Conservation (phyloP, 371 early-diverging fungal species). For the Mortierella polycephala region DNA sequence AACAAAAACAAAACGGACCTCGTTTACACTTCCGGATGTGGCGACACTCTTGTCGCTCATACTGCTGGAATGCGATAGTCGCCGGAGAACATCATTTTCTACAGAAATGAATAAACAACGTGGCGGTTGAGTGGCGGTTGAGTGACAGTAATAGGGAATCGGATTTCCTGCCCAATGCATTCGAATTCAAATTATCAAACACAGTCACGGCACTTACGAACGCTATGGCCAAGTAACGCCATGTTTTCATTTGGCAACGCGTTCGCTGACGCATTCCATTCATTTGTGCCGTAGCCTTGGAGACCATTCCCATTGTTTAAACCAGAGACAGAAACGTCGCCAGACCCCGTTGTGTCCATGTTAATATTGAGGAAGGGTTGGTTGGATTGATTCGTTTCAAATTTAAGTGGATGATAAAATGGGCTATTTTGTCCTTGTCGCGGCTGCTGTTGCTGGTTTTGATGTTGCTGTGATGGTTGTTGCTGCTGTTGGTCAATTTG, state of each 20-base stretch:
- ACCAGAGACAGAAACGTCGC: neutral
- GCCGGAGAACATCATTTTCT: constrained; percentile 6
- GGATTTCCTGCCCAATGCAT: too few relatives aligned
- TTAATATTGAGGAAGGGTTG: neutral
- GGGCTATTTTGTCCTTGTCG: constrained; percentile 13
- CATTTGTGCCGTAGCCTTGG: constrained; percentile 1
- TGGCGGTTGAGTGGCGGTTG: neutral
- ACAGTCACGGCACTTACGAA: constrained; percentile 9
- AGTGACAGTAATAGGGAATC: too few relatives aligned
- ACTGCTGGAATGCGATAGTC: constrained; percentile 11
- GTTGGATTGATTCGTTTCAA: constrained; percentile 10
- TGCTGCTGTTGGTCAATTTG: neutral
- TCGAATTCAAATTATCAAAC: neutral
- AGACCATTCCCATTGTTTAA: neutral
- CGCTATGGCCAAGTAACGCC: neutral
- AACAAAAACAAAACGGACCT: neutral
- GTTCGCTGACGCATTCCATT: constrained; percentile 5
- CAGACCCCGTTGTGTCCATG: constrained; percentile 8
- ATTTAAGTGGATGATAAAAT: constrained; percentile 14
- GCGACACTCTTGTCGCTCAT: constrained; percentile 3
- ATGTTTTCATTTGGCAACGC: constrained; percentile 3
- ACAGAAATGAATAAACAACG: neutral
- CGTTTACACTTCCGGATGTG: constrained; percentile 4
- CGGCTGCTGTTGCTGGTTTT: constrained; percentile 31
- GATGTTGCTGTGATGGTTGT: constrained; percentile 14